Base-by-base conservation (phyloP, 2,329 filamentous ascomycete species). In the Exserohilum turcica region DNA sequence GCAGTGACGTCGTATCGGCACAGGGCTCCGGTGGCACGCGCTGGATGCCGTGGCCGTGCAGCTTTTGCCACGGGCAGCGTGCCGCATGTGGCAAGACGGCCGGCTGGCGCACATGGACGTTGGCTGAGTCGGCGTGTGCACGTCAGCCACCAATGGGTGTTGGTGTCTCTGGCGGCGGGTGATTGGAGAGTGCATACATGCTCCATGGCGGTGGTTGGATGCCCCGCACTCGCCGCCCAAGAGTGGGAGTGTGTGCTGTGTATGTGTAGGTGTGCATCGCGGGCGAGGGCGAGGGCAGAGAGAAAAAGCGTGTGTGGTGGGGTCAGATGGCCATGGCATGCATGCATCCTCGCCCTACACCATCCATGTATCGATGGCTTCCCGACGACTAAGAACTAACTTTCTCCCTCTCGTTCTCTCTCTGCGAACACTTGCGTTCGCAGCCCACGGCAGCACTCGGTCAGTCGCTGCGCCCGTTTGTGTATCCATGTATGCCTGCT, bases 51-150 rank as follows among this genome's bases (percentile, higher is more conserved):
- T 67, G 66, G 64, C 67, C n/a, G n/a, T n/a, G n/a, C n/a, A n/a
- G 67, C 65, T 68, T 60, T 52, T 69, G 63, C 64, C 67, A 67
- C 69, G 64, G 56, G 51, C 56, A 55, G 59, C 54, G 47, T 47
- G 45, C 65, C 64, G 53, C 42, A 60, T 70, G 39, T 56, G 68
- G 68, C 56, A 73, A 49, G 43, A 71, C 61, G 54, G 58, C 68
- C 68, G 69, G 44, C 33, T 33, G 21, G 42, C 31, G 46, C 45
- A 44, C 12, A 6, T 36, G 31, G 42, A 19, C 48, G 39, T 32
- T 19, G 36, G 21, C 21, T 24, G 21, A 24, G 21, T 24, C 21
- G 21, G 4, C 21, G 4, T 24, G 43, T 21, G n/a, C 19, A 7
- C 12, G 44, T 43, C n/a, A 56, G 60, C 60, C 57, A 60, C 60